Percentiles rank a stretch among this genome's conserved stretches.
These are phyloP conservation scores for Beauveria australis DNA, from an alignment of 2,329 filamentous ascomycete genomes.

Conservation along the genomic window DNA sequence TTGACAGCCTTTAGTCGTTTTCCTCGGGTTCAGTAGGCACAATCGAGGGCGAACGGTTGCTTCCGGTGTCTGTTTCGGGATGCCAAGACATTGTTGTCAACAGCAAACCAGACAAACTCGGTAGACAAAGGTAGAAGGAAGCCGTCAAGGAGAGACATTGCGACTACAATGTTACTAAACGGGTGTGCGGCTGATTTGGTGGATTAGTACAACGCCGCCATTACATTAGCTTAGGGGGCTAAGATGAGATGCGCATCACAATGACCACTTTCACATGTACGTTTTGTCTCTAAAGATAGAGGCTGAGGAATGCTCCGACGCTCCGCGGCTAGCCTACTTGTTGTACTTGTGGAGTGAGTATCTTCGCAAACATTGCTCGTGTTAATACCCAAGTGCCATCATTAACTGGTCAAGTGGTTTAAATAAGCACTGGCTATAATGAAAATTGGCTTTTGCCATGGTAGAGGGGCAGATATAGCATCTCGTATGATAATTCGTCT, in stretches of 20 bases:
- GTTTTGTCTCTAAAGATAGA: background rate
- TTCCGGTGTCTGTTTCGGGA: too few relatives aligned
- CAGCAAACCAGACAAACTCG: too few relatives aligned
- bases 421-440: background rate
- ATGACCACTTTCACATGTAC: background rate
- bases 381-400: too few relatives aligned
- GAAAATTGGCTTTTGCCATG: too few relatives aligned
- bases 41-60: too few relatives aligned
- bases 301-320: background rate
- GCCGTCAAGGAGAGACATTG: background rate
- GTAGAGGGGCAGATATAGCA: too few relatives aligned
- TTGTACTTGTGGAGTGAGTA: too few relatives aligned
- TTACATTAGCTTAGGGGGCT: background rate
- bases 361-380: too few relatives aligned
- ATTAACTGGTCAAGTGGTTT: background rate
- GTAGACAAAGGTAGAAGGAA: background rate
- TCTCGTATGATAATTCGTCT: too few relatives aligned
- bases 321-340: background rate
- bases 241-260: background rate
- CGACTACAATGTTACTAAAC: background rate
- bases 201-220: background rate
- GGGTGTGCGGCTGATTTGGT: background rate
- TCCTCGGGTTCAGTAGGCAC: too few relatives aligned
- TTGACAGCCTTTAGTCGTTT: too few relatives aligned
- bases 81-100: too few relatives aligned